A percentile compares a stretch with the other conserved stretches of the same genome.
Conservation (phyloP, 805 yeast genomes). For the Saccharomycopsis fermentans region DNA sequence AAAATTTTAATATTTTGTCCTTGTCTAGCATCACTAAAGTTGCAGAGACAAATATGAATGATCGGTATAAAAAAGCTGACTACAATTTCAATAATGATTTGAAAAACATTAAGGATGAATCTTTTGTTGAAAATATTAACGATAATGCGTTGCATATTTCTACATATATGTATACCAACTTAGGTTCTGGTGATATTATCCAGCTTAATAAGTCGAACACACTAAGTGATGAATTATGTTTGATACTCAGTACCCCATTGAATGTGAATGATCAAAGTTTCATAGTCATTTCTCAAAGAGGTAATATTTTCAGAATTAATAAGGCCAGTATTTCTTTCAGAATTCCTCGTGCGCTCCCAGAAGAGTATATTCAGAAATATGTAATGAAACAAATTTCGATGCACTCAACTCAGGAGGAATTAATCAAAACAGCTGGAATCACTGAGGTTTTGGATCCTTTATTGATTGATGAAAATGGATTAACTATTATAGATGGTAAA, state of each 20-base stretch:
- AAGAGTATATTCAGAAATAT: background rate
- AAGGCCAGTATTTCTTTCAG: background rate
- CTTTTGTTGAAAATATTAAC: background rate
- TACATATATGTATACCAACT: background rate
- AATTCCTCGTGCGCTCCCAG: constrained; percentile 1
- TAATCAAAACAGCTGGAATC: background rate
- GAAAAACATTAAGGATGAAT: background rate
- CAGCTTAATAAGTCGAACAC: constrained; percentile 1
- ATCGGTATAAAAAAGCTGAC: background rate
- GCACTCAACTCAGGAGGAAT: background rate
- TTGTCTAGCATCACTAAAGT: background rate
- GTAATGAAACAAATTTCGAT: background rate
- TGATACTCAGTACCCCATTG: background rate
- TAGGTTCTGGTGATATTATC: background rate
- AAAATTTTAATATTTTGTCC: constrained; percentile 2
- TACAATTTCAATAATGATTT: background rate
- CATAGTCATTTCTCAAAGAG: background rate
- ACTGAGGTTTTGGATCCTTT: background rate
- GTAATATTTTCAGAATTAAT: background rate
- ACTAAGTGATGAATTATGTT: background rate
- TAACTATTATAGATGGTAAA: background rate
- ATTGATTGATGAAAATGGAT: background rate
- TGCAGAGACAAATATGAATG: background rate
- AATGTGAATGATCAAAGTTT: background rate
- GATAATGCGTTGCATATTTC: background rate